These are phyloP conservation scores for Cercophora sp. DNA, from an alignment of 495 filamentous ascomycete species.

Conservation along the genomic window DNA sequence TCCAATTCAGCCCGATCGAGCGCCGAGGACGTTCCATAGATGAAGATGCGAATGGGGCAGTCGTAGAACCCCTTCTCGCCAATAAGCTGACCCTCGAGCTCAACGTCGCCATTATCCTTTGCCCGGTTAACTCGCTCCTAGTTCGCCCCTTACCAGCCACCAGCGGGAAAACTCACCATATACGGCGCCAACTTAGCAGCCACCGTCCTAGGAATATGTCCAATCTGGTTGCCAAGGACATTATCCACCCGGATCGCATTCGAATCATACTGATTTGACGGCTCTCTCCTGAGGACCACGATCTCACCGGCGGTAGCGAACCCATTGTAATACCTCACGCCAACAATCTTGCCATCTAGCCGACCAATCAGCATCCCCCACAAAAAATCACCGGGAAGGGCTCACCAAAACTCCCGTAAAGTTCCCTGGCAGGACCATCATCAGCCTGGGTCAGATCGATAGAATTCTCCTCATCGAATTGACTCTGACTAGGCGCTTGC, in stretches of 20 bases:
- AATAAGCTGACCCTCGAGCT: constrained; percentile 57
- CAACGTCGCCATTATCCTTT: constrained; percentile 40
- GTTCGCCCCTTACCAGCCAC: neutral
- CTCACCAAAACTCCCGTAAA: constrained; percentile 48
- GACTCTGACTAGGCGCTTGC: neutral
- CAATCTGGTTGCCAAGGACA: constrained; percentile 73
- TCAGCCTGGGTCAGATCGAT: constrained; percentile 50
- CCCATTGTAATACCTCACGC: constrained; percentile 73
- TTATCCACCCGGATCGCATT: constrained; percentile 82
- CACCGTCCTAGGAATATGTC: constrained; percentile 65
- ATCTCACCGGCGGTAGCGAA: constrained; percentile 67
- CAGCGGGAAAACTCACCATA: constrained; percentile 36
- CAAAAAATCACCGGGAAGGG: neutral
- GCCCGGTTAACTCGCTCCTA: neutral
- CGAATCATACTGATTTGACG: constrained; percentile 65
- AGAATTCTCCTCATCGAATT: constrained; percentile 45
- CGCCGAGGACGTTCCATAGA: constrained; percentile 64
- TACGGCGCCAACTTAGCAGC: constrained; percentile 71
- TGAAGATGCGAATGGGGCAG: constrained; percentile 61
- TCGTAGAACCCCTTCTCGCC: constrained; percentile 62
- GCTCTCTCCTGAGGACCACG: constrained; percentile 65
- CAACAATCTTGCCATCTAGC: constrained; percentile 67
- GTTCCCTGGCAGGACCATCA: constrained; percentile 39
- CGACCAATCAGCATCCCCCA: constrained; percentile 12
- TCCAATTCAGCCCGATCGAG: constrained; percentile 49